Evolutionary conservation across 164 flowering plant species (phyloP), one percentile per base, ranked within the genome.

Genomic region (Euptelea pleiosperma): DNA sequence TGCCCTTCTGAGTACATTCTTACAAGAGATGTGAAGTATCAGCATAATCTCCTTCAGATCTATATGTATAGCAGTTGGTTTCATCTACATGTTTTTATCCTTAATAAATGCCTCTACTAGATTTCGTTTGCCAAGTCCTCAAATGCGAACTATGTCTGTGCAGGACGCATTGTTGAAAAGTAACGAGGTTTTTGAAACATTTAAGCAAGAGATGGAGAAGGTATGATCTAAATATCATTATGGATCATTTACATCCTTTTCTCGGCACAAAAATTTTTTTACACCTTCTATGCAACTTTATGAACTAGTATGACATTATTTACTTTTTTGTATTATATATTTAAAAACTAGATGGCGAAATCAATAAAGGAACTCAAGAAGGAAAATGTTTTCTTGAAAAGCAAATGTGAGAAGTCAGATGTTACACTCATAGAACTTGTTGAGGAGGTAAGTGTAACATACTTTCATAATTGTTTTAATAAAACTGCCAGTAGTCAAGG

Each of bases 191-290:
- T 92, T 92, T 68, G 96, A 86, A 72, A 82, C 98, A 47, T 92
- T 89, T 67, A 92, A 89, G 76, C 84, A 80, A 73, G 96, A 92
- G 74, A 89, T 87, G 68, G 93, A 89, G 73, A 92, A 89, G 96
- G 98, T 92, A 73, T 8, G 45, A 8, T 57, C 45, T 15, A 40
- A 3, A 19, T 40, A 51, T 25, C 16, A 54, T 52, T n/a, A 49
- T 25, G 43, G 19, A n/a, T 21, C n/a, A 3, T n/a, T 1, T 55
- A 7, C 15, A 37, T 41, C 15, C 1, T 25, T 22, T 29, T 37
- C 12, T 30, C 18, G 16, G 29, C 37, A 51, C 22, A 25, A 40
- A 0, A 16, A 11, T 29, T 18, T 45, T 2, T 26, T 28, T 52
- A 6, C 33, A 31, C 52, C 26, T 35, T 28, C 3, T 24, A 24